Evolutionary conservation across 2,329 filamentous ascomycete genomes (phyloP).

Genomic region (Fusarium tricinctum): DNA sequence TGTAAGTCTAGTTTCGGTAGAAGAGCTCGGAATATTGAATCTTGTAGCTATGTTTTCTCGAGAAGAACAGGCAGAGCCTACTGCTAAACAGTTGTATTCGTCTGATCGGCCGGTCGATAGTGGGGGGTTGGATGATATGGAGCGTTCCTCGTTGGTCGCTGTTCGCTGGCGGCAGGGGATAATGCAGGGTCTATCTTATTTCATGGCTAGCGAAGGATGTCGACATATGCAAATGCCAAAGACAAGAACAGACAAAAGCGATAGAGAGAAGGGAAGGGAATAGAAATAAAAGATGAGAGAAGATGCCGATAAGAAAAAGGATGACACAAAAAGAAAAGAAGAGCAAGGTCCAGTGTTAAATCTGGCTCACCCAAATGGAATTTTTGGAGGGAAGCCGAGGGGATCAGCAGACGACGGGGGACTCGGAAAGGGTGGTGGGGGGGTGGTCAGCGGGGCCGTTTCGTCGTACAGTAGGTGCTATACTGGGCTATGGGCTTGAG

Average conservation of each 20-base stretch:
- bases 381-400: conserved; percentile 33
- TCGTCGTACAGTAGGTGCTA: conserved; percentile 29
- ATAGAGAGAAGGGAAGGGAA: conserved; percentile 9
- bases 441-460: conserved; percentile 46
- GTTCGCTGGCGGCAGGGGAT: conserved; percentile 31
- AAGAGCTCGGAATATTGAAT: background rate
- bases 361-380: conserved; percentile 12
- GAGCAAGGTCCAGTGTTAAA: conserved; percentile 25
- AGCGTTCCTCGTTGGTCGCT: conserved; percentile 33
- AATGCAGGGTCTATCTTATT: conserved; percentile 40
- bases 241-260: conserved; percentile 4
- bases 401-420: conserved; percentile 48
- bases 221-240: conserved; percentile 2
- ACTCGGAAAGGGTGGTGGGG: conserved; percentile 40
- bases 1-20: background rate
- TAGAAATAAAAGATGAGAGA: conserved; percentile 16
- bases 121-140: conserved; percentile 29
- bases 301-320: conserved; percentile 17
- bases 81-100: conserved; percentile 14
- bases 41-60: background rate
- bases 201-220: conserved; percentile 41
- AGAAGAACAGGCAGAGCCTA: conserved; percentile 5
- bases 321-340: conserved; percentile 25
- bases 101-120: conserved; percentile 29
- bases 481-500: conserved; percentile 8